Evolutionary conservation across 768 basidiomycete species (phyloP).

Genomic region (Cyathus striatus): DNA sequence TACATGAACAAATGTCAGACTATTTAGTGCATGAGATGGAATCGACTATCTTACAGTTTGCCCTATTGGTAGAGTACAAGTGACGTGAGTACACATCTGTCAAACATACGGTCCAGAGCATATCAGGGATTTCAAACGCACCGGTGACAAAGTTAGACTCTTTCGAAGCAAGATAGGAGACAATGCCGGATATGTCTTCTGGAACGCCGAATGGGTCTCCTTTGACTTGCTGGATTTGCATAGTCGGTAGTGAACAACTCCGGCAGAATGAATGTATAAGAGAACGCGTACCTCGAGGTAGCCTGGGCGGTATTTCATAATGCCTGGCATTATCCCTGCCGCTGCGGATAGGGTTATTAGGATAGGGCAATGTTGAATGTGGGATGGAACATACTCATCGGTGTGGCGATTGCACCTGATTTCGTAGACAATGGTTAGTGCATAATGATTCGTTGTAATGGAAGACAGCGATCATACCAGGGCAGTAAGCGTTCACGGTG

Average conservation of each 20-base stretch:
- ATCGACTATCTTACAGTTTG: too few relatives aligned
- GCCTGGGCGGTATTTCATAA: neutral
- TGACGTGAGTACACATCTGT: too few relatives aligned
- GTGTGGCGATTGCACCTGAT: too few relatives aligned
- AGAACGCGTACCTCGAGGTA: neutral
- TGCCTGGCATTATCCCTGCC: too few relatives aligned
- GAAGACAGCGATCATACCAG: neutral
- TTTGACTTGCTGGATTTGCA: neutral
- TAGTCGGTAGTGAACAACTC: neutral
- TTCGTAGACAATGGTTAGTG: neutral
- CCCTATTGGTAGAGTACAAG: too few relatives aligned
- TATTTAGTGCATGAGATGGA: too few relatives aligned
- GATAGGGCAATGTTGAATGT: too few relatives aligned
- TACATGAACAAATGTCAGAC: too few relatives aligned
- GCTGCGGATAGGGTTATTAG: too few relatives aligned
- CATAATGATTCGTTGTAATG: neutral
- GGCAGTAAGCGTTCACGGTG: neutral
- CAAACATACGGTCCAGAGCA: too few relatives aligned
- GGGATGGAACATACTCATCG: too few relatives aligned
- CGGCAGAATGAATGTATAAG: neutral
- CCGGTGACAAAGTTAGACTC: constrained; percentile 7
- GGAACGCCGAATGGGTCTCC: constrained; percentile 1
- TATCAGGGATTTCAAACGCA: constrained; percentile 1
- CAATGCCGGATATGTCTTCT: constrained; percentile 3
- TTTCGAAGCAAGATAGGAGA: constrained; percentile 9